Base-by-base conservation (phyloP, 1,284 basidiomycete genomes). In the Leccinum angustisporum region DNA sequence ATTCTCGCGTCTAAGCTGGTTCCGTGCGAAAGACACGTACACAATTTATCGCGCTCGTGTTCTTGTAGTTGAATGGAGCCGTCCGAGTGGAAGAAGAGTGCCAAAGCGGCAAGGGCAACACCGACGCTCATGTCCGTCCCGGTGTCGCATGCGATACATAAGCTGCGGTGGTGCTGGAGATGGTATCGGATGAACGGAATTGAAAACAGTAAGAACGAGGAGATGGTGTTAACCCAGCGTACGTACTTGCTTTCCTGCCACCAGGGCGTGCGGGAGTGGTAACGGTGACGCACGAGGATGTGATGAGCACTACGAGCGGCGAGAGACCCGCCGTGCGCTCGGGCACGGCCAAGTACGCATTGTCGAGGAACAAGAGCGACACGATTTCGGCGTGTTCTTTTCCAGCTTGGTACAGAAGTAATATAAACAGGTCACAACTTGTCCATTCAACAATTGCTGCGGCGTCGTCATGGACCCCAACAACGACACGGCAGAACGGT, bases 201-300 rank as follows among this genome's bases (percentile, higher is more conserved):
- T 1, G 83, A 71, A 14, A 66, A 72, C 5, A 87, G 86, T 0
- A 90, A 75, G 52, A 85, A 81, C 74, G 30, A 87, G 73, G 66
- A 88, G 83, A 51, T 78, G 73, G 7, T 76, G 67, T 66, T 86
- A 25, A 27, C 25, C 25, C 25, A 27, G 25, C 25, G 25, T 27
- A 2, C 91, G 72, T 97, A 98, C 77, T 97, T 95, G 9, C 88
- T 84, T 72, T 97, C 93, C 62, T 92, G 90, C 95, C 95, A 97
- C 0, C 91, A 94, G 76, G 56, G 86, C 82, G 73, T 97, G 94
- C 7, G 95, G 95, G 33, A 98, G 81, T 2, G 87, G 84, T 53
- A 97, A 81, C 0, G 92, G 87, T 2, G 92, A 93, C 14, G 88
- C n/a, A 96, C 93, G 40, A 97, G 81, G 66, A 97, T 90, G 70